Evolutionary conservation across 163 green algal genomes (phyloP).

Genomic region (Prototheca wickerhamii): DNA sequence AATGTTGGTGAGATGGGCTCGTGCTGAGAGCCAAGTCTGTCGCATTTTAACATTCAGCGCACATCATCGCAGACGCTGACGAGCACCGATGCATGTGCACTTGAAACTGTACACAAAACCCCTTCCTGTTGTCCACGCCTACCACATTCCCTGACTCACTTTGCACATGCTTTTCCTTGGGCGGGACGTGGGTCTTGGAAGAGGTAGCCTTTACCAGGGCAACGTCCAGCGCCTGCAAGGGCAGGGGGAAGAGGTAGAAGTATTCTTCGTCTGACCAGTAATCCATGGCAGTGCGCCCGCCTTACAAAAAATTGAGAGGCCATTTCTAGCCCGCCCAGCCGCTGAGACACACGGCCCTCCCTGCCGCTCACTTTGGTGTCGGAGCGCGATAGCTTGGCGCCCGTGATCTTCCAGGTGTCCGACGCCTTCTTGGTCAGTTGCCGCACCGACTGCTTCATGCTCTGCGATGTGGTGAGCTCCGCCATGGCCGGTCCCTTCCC

Average conservation of each 20-base stretch:
- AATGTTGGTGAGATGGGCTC: background rate
- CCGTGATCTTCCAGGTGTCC: conserved; percentile 19
- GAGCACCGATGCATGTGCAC: too few species aligned
- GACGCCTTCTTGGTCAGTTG: background rate
- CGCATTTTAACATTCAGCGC: too few species aligned
- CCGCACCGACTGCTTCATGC: conserved; percentile 6
- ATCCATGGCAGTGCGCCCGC: too few species aligned
- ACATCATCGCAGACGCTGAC: too few species aligned
- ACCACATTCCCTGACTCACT: conserved; percentile 25
- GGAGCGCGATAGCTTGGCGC: conserved; percentile 9
- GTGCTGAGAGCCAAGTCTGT: too few species aligned
- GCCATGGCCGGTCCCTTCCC: background rate
- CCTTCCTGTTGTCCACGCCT: background rate
- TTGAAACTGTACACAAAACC: too few species aligned
- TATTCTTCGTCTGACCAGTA: too few species aligned
- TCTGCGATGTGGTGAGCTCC: conserved; percentile 7
- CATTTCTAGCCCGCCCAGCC: too few species aligned
- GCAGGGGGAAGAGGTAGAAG: background rate
- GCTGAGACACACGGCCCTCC: background rate
- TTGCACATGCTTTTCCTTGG: conserved; percentile 82
- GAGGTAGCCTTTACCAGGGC: conserved; percentile 74
- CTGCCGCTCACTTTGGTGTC: conserved; percentile 13
- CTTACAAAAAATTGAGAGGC: too few species aligned
- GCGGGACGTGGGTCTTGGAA: conserved; percentile 53
- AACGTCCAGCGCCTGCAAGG: conserved; percentile 59